Evolutionary conservation across 2,329 filamentous ascomycete genomes (phyloP), one percentile per base, ranked within the genome.

Genomic region (Calonectria ilicicola): DNA sequence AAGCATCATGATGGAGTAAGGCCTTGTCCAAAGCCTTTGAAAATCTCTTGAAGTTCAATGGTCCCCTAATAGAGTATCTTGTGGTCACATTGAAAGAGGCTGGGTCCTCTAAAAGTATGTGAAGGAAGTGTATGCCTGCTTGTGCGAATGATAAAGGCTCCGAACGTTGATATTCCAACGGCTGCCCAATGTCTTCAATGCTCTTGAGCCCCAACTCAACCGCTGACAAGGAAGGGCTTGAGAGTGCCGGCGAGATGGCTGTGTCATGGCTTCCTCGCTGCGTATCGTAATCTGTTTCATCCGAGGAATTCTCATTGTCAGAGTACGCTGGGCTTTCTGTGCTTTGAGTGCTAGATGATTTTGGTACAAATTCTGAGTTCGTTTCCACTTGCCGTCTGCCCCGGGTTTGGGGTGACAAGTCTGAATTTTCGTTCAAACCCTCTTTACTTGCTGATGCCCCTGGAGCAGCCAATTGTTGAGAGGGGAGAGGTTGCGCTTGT

Each of bases 1-100:
- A 56, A 5, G 72, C 46, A 17, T 74, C 66, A 38, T 74, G 70
- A 2, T 67, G 51, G n/a, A 32, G 27, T n/a, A 56, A 12, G 9
- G 29, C 51, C 51, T 56, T 35, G 3, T 35, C 5, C 27, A 56
- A 21, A 23, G 51, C 51, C 7, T 35, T 35, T 23, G 27, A 32
- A 32, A 56, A 21, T 5, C 29, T 27, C 17, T 23, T 35, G n/a
- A 56, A 17, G 19, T 56, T 56, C 17, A 56, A 35, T 35, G 51
- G 17, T 17, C 51, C 51, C 51, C 17, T 56, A 17, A 56, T 56
- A 17, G 27, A 35, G n/a, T 56, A 56, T n/a, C 17, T 35, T n/a
- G 51, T 56, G 3, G 51, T 56, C 17, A 56, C 51, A 9, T 56
- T 56, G 51, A 32, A 56, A 3, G 51, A 32, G 2, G 17, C 26